Base-by-base conservation (phyloP, 768 basidiomycete genomes). In the Suillus fuscotomentosus region DNA sequence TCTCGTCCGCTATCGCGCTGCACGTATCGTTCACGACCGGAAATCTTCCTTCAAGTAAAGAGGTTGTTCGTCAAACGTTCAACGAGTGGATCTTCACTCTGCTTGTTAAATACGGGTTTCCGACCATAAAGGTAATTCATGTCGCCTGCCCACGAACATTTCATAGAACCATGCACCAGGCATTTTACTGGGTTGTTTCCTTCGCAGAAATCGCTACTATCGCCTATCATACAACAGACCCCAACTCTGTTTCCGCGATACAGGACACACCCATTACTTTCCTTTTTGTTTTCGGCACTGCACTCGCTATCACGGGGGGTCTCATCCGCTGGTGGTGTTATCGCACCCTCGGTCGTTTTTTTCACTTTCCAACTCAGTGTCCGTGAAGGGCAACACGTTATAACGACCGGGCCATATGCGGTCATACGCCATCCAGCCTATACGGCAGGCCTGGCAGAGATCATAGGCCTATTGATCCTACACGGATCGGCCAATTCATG, bases 291-390 rank as follows among this genome's bases (percentile, higher is more conserved):
- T 14, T 73, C 41, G 75, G 76, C 24, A 61, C 71, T 15, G 31
- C 70, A n/a, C 41, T 73, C 11, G 69, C 68, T 8, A 20, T 71
- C 13, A 43, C 63, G 31, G 80, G 77, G 2, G 67, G 65, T 15
- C 24, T 68, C 27, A 24, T 77, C 24, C 75, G 76, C 36, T 45
- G 65, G 48, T 48, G n/a, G 34, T 76, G 77, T 63, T 76, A 65
- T 68, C 75, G 70, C 60, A 72, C 76, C 9, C 76, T 82, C 5
- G 79, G 79, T 5, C 72, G 72, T 3, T 68, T 80, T 80, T n/a
- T 82, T 81, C 70, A 82, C 81, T 0, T 82, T 82, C 63, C 79
- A 82, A 56, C 77, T 82, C 42, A 76, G 77, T 43, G 78, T 81
- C 47, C 78, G 75, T 10, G 75, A 74, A 1, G 72, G 78, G 61